Base-by-base conservation (phyloP, 1,139 yeast species). In the Sugiyamaella japonica region DNA sequence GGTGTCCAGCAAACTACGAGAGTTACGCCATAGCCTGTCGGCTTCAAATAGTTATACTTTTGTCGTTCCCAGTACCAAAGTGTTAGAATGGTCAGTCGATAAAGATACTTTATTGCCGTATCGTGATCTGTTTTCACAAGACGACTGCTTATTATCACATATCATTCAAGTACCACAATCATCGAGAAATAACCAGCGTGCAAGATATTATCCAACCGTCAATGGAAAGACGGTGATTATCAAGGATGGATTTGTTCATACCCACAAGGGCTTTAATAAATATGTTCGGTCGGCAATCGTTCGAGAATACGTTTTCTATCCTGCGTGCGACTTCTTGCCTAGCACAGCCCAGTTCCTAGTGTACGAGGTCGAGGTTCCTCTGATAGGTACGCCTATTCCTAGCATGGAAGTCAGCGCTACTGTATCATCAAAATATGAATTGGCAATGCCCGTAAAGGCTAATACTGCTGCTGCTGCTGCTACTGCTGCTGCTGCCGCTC, bases 111-210 rank as follows among this genome's bases (percentile, higher is more conserved):
- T 77, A 23, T 61, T 70, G 3, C 69, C 78, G 1, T 76, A 83
- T 54, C 69, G 68, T 13, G 89, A 86, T 2, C 68, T 84, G 20
- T 86, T 91, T 65, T 79, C 79, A 54, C 78, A 75, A 51, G 84
- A 82, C 48, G 91, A 86, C 29, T 89, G 88, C 65, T 72, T 89
- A 7, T 79, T 80, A 52, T 81, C 90, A 0, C 97, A 89, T 69
- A 79, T 89, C 23, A 69, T 88, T 29, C 72, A 77, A 54, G 60
- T 70, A 3, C 64, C 72, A 1, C 70, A 76, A 7, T 63, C 65
- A 41, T 68, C 77, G 1, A 66, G 78, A 17, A 71, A 74, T 55
- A 64, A 74, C 40, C 74, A 75, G 48, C 67, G 78, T 36, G 72
- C 82, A 1, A 74, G 78, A 57, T 70, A 80, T 31, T 84, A 79